A percentile compares a stretch with the other conserved stretches of the same genome.
Conservation (phyloP, 2,329 filamentous ascomycete species). For the Domatiomyces globalis region DNA sequence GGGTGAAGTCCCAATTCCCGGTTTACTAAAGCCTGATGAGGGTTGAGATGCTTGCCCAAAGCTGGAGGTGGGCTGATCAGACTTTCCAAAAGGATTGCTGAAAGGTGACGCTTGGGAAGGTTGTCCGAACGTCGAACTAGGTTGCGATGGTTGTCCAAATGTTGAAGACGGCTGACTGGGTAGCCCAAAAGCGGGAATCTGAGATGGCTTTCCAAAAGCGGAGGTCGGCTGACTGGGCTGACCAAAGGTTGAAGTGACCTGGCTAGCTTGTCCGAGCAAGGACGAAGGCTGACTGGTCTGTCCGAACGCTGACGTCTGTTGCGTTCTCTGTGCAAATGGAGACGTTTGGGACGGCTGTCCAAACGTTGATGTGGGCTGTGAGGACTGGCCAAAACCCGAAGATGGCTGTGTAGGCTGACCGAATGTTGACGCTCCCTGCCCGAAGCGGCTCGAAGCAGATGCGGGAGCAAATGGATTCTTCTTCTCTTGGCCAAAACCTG, state of each 20-base stretch:
- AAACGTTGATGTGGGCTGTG: conserved; percentile 17
- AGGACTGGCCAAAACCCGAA: conserved; percentile 22
- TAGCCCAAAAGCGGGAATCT: conserved; percentile 12
- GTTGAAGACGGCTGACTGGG: conserved; percentile 5
- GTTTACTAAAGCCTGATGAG: conserved; percentile 20
- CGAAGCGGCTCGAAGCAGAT: conserved; percentile 8
- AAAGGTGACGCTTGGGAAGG: conserved; percentile 8
- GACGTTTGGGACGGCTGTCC: conserved; percentile 22
- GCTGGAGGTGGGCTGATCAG: conserved; percentile 5
- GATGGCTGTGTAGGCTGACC: conserved; percentile 21
- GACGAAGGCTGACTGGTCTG: conserved; percentile 15
- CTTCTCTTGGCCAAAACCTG: conserved; percentile 21
- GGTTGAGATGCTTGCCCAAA: conserved; percentile 17
- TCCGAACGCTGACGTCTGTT: conserved; percentile 22
- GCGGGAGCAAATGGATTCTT: conserved; percentile 24
- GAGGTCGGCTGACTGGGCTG: conserved; percentile 8
- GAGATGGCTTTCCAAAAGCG: conserved; percentile 7
- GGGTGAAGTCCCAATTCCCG: conserved; percentile 26
- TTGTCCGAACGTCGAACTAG: conserved; percentile 16
- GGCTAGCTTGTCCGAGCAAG: conserved; percentile 3
- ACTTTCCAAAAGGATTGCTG: conserved; percentile 29
- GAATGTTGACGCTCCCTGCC: conserved; percentile 21
- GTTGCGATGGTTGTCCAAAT: conserved; percentile 9
- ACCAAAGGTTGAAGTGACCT: conserved; percentile 9
- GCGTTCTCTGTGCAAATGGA: conserved; percentile 21